Evolutionary conservation across 1,284 basidiomycete species (phyloP), one percentile per base, ranked within the genome.

Genomic region (Heterobasidion occidentale): DNA sequence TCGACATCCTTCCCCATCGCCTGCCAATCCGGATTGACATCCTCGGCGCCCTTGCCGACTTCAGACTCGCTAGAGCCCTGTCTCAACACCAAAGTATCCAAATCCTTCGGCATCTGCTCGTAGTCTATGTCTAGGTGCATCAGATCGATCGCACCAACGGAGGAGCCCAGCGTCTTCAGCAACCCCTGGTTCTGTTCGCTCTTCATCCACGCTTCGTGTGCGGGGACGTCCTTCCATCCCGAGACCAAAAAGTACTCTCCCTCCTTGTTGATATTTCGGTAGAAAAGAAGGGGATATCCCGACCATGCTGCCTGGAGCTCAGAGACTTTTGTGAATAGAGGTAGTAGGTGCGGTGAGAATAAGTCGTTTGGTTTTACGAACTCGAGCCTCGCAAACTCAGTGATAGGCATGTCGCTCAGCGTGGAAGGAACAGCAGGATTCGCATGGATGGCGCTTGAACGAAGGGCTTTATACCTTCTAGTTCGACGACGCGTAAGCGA

Each of bases 201-300:
- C 11, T 57, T 60, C 38, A 77, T 74, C 77, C 77, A 80, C 36
- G 67, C 64, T 27, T 69, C 54, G 58, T 79, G 78, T 9, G 71
- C 71, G 9, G 61, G 59, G 17, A 74, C 71, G 57, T 68, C 67
- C 52, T 66, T 54, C 79, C 78, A 80, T 4, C 77, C 76, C 3
- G 76, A 73, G 44, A 78, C 59, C 44, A 80, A 61, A 61, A 74
- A 72, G 2, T 79, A 55, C 38, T 64, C 58, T 3, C 53, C 56
- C 3, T 65, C 51, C 36, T 65, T 59, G 6, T 56, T 36, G 14
- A 58, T 53, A 55, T 71, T 64, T 12, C 64, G 60, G 64, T 73
- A 76, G 63, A 72, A 76, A 33, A 64, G 61, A 15, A 78, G 59
- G 12, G 73, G 70, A 59, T 71, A 74, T 14, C 71, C 69, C 0